A percentile compares a stretch with the other conserved stretches of the same genome.
Conservation (phyloP, 2,329 filamentous ascomycete genomes). For the Beauveria rudraprayagi region DNA sequence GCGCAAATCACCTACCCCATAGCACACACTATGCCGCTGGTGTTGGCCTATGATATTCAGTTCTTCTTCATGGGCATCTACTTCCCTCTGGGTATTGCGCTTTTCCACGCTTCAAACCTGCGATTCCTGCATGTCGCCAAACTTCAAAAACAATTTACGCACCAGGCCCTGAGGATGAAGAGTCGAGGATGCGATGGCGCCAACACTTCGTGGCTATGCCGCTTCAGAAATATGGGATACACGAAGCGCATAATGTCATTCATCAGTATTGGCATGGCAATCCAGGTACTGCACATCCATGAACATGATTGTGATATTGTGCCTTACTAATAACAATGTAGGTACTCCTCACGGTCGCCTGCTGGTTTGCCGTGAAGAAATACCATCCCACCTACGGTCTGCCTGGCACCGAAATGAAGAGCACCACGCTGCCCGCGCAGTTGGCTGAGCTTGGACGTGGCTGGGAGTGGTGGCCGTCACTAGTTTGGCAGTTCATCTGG, state of each 20-base stretch:
- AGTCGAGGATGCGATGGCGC: conserved; percentile 20
- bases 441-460: conserved; percentile 36
- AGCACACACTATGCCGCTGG: conserved; percentile 30
- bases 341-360: conserved; percentile 43
- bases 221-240: conserved; percentile 28
- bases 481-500: conserved; percentile 48
- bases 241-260: conserved; percentile 33
- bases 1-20: conserved; percentile 36
- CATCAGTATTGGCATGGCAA: conserved; percentile 38
- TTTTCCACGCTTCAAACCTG: conserved; percentile 49
- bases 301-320: neutral
- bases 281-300: conserved; percentile 33
- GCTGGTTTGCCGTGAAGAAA: conserved; percentile 49
- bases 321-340: conserved; percentile 17
- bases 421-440: conserved; percentile 30
- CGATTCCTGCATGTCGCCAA: conserved; percentile 44
- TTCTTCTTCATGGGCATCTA: conserved; percentile 54
- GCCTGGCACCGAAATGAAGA: conserved; percentile 26
- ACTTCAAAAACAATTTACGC: conserved; percentile 35
- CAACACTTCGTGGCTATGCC: conserved; percentile 25
- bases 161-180: conserved; percentile 13
- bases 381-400: conserved; percentile 47
- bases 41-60: conserved; percentile 39
- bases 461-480: conserved; percentile 53
- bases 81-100: conserved; percentile 48